Evolutionary conservation across 2,329 filamentous ascomycete species (phyloP), one percentile per base, ranked within the genome.

Genomic region (Phyllosticta citrichinensis): DNA sequence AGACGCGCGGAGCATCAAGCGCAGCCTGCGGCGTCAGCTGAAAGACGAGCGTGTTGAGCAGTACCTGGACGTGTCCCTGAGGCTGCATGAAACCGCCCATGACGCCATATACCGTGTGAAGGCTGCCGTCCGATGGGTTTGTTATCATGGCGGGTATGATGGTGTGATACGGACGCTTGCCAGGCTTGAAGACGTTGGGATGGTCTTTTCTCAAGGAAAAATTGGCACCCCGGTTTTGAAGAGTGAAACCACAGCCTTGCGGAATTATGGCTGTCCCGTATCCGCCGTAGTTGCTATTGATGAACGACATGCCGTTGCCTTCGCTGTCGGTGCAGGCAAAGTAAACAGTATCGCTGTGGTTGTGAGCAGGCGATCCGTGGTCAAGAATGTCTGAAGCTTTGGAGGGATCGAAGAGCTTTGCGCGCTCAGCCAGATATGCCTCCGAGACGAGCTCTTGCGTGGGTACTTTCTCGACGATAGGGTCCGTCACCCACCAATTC

Each of bases 31-130:
- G 91, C 64, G 87, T 87, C 58, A 91, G 80, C 1, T 86, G 85
- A 67, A 92, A 96, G 0, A 91, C 84, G 0, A 96, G 75, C 82
- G 96, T 92, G 66, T 95, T 96, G 1, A 97, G 79, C 10, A 99
- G 76, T 0, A 96, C 91, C 74, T 97, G 94, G 0, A 97, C 87
- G 63, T 97, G 94, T 22, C 93, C 94, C 74, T 97, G 94, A 0
- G 94, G 94, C 76, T 99, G 94, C 89, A 97, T 97, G 75, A 95
- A 97, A 2, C 91, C 93, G 58, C 94, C 94, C 94, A 97, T 97
- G 63, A 97, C 93, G 58, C 94, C 94, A 68, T 93, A 97, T 0
- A 96, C 88, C 3, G 85, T 88, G 73, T 96, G 89, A 61, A 97
- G 76, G 56, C 83, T 86, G 25, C 84, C 83, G 67, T 95, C 91